Conservation (phyloP, 305 asterid genomes). For the Lippia alba region DNA sequence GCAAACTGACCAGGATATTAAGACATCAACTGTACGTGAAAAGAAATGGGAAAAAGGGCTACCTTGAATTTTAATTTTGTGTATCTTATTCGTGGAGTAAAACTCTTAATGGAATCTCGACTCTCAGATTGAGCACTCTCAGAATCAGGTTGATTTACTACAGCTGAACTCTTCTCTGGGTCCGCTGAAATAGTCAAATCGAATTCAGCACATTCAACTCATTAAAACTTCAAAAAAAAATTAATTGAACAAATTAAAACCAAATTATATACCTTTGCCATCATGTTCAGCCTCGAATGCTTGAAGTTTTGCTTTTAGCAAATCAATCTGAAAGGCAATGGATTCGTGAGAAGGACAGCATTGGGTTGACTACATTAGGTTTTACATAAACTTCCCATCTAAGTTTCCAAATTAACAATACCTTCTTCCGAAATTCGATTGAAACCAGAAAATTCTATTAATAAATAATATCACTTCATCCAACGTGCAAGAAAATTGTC, state of each 20-base stretch:
- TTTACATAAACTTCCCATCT: no score
- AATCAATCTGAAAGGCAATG: constrained; percentile 61
- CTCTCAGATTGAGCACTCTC: constrained; percentile 44
- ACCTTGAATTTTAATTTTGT: constrained; percentile 90
- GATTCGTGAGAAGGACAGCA: constrained; percentile 33
- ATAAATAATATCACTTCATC: no score
- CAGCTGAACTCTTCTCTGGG: constrained; percentile 39
- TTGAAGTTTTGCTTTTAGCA: constrained; percentile 64
- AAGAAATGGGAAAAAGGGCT: constrained; percentile 30
- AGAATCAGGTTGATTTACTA: constrained; percentile 42
- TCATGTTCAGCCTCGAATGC: constrained; percentile 54
- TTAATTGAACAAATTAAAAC: constrained; percentile 22
- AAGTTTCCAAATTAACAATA: no score
- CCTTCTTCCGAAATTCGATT: no score
- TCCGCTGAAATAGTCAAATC: constrained; percentile 48
- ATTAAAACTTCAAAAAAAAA: constrained; percentile 9
- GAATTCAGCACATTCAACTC: constrained; percentile 28
- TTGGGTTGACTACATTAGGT: no score
- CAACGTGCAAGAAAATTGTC: no score
- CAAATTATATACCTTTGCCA: constrained; percentile 54
- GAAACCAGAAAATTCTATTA: no score
- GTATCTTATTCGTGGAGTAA: constrained; percentile 79
- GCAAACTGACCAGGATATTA: constrained; percentile 20
- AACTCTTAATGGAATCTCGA: constrained; percentile 60
- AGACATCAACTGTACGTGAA: constrained; percentile 13